These are phyloP conservation scores for Oldenlandia corymbosa DNA, from an alignment of 257 asterid genomes.

Conservation along the genomic window DNA sequence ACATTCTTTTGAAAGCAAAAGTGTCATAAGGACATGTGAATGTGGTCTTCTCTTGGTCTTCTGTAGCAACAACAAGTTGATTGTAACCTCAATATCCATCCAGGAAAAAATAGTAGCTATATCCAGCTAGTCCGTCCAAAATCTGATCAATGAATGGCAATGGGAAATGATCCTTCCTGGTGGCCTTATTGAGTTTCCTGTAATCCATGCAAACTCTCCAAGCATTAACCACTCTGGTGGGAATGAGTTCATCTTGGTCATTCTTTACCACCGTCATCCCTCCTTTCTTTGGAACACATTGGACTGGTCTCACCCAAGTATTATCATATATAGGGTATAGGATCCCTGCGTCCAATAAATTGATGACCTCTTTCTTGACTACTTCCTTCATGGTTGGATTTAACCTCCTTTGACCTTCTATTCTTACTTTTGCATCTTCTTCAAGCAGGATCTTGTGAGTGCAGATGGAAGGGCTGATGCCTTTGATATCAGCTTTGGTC, in stretches of 20 bases:
- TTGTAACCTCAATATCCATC: too few species aligned
- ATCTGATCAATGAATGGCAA: too few species aligned
- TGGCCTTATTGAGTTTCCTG: neutral
- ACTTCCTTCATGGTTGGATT: constrained; percentile 1
- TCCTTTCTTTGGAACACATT: neutral
- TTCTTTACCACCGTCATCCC: neutral
- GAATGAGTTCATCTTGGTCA: neutral
- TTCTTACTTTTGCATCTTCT: neutral
- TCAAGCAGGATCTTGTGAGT: too few species aligned
- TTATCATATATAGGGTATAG: neutral
- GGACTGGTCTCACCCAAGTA: neutral
- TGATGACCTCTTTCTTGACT: neutral
- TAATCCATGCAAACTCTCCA: neutral
- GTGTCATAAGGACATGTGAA: too few species aligned
- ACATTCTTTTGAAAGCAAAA: too few species aligned
- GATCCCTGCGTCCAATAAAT: neutral
- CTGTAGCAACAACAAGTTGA: too few species aligned
- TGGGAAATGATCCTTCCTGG: too few species aligned
- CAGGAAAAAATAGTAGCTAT: too few species aligned
- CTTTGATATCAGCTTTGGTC: too few species aligned
- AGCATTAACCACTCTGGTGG: neutral
- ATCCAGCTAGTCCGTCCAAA: too few species aligned
- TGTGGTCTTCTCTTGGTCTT: too few species aligned
- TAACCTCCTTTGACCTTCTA: neutral
- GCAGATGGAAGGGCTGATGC: too few species aligned